Conservation (phyloP, 169 alveolate genomes). For the Cryptosporidium sp. region DNA sequence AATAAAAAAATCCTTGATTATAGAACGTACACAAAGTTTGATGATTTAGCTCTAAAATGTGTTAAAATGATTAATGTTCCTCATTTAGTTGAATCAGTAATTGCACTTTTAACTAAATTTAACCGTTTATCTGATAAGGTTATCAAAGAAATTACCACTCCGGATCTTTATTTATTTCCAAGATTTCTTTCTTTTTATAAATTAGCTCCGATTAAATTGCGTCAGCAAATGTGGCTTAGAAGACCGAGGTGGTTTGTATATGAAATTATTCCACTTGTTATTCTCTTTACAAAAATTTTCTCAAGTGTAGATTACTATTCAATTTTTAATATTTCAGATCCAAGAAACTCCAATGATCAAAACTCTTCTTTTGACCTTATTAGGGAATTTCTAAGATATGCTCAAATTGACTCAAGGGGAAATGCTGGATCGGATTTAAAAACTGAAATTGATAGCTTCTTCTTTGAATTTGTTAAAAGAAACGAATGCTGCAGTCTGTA, state of each 20-base stretch:
- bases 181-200: conserved; percentile 55
- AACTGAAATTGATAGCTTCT: conserved; percentile 14
- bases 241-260: conserved; percentile 70
- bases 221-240: conserved; percentile 72
- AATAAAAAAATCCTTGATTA: conserved; percentile 22
- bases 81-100: conserved; percentile 45
- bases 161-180: conserved; percentile 62
- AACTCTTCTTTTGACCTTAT: not conserved
- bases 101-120: conserved; percentile 26
- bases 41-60: conserved; percentile 38
- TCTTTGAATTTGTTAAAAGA: not conserved
- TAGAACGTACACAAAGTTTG: conserved; percentile 36
- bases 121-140: conserved; percentile 31
- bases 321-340: not conserved
- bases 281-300: conserved; percentile 35
- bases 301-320: conserved; percentile 54
- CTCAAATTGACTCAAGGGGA: not conserved
- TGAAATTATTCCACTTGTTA: conserved; percentile 60
- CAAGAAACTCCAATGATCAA: not conserved
- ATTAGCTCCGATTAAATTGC: conserved; percentile 63
- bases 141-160: conserved; percentile 52
- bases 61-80: conserved; percentile 50
- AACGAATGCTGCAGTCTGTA: not conserved
- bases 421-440: not conserved
- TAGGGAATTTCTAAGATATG: not conserved